phyloP scores from a whole-genome alignment of 192 early-diverging fungal genomes.

The Phlyctochytrium arcticum region DNA sequence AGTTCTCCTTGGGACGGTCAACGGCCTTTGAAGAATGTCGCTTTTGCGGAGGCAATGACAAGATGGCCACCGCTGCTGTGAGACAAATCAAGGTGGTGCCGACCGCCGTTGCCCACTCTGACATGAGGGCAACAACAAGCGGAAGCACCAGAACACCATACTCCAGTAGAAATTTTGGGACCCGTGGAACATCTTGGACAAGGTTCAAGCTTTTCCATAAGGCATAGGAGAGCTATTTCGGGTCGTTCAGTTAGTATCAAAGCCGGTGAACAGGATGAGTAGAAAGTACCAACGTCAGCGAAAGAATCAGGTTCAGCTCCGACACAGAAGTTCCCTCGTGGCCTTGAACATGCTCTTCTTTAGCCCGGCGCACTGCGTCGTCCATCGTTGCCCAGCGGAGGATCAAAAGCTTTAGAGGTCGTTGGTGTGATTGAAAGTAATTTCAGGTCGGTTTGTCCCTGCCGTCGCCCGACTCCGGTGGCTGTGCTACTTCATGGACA shows the following conservation, averaged over 20 bases:
- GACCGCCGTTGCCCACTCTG: not conserved
- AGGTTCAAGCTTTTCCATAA: slow-evolving; percentile 15
- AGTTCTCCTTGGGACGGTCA: slow-evolving; percentile 1
- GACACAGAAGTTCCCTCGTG: slow-evolving; percentile 33
- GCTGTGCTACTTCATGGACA: too few species aligned
- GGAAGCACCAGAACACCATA: slow-evolving; percentile 21
- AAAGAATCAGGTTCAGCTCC: slow-evolving; percentile 29
- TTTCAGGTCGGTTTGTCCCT: too few species aligned
- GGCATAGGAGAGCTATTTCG: slow-evolving; percentile 20
- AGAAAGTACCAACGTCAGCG: slow-evolving; percentile 22
- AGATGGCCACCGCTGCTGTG: not conserved
- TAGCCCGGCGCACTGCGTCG: slow-evolving; percentile 19
- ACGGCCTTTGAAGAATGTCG: slow-evolving; percentile 5
- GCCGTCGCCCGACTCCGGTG: too few species aligned
- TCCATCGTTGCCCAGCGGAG: slow-evolving; percentile 30
- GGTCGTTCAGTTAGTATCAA: not conserved
- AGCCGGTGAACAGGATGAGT: not conserved
- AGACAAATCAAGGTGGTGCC: not conserved
- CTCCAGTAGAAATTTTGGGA: not conserved
- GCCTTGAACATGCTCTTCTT: slow-evolving; percentile 41
- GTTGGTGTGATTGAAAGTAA: too few species aligned
- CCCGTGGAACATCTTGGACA: not conserved
- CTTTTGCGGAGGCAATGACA: not conserved
- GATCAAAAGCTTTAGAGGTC: too few species aligned
- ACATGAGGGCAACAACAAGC: slow-evolving; percentile 23